These are phyloP conservation scores for Lactuca saligna DNA, from an alignment of 129 eudicot genomes.

Conservation along the genomic window DNA sequence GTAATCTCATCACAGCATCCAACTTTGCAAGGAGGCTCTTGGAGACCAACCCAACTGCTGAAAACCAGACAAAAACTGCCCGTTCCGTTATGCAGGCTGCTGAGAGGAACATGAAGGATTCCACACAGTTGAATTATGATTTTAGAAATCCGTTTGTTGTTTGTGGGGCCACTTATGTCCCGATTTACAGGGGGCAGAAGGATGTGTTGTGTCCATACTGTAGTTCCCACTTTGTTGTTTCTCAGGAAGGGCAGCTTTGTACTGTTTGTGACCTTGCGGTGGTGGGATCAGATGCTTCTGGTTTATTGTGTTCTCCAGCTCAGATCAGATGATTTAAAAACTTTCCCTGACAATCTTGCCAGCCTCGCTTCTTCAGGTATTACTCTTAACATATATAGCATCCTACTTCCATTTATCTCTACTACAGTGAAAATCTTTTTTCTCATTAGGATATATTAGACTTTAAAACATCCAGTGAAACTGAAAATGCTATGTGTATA, in stretches of 20 bases:
- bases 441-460: too few relatives aligned
- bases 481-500: too few relatives aligned
- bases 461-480: too few relatives aligned
- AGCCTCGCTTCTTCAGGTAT: constrained; percentile 27
- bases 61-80: constrained; percentile 55
- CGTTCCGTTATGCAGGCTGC: constrained; percentile 71
- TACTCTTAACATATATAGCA: constrained; percentile 8
- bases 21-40: constrained; percentile 67
- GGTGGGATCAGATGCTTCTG: constrained; percentile 72
- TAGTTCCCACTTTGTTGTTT: constrained; percentile 55
- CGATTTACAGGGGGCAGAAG: constrained; percentile 69
- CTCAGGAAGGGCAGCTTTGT: constrained; percentile 67
- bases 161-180: constrained; percentile 76
- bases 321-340: constrained; percentile 50
- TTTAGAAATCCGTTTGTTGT: constrained; percentile 77
- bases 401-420: background rate
- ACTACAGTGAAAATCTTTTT: too few relatives aligned
- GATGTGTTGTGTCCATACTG: constrained; percentile 70
- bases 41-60: constrained; percentile 66
- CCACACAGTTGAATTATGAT: constrained; percentile 56
- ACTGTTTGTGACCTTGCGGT: constrained; percentile 66
- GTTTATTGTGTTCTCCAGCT: constrained; percentile 71
- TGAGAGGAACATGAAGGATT: constrained; percentile 67
- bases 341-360: constrained; percentile 10
- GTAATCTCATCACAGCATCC: constrained; percentile 55